Evolutionary conservation across 2,329 filamentous ascomycete genomes (phyloP), one percentile per base, ranked within the genome.

Genomic region (Claviceps pusilla): DNA sequence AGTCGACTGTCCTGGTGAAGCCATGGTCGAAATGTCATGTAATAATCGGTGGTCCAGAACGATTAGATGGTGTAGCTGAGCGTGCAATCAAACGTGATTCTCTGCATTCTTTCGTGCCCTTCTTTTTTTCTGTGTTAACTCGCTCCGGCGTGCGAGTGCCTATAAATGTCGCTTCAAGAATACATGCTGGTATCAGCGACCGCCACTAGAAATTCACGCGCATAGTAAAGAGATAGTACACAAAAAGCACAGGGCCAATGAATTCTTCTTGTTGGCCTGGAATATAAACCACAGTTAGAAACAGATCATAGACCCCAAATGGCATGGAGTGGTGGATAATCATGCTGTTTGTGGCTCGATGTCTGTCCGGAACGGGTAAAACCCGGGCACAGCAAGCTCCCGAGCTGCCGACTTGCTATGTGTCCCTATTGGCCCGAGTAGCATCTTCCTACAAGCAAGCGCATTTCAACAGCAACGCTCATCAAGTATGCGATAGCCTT

Each of bases 341-440:
- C 24, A 24, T 24, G 12, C 9, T 33, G 6, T n/a, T 48, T 35
- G 31, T 48, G 29, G 29, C 16, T 16, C 24, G 14, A 31, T 33
- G 28, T 14, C 46, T 33, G 7, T n/a, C 33, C 5, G 24, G 46
- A 14, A 7, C 56, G 56, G 56, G 19, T 52, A 56, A 57, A 57
- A 28, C 31, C 52, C 56, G 56, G 56, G 33, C 47, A 12, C n/a
- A 4, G 10, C 45, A 31, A 31, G 45, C 24, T 24, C 45, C 12
- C 11, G 9, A 16, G 7, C 19, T 24, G 16, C 19, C 7, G n/a
- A 41, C 42, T 16, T 41, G 37, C 37, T 16, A 45, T 45, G 43
- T 46, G 43, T 46, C 43, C 43, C 43, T 7, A 45, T 45, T 45
- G 24, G 29, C 31, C 2, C 35, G 31, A 45, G 33, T 41, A 7